Evolutionary conservation across 2,329 filamentous ascomycete species (phyloP).

Genomic region (Pleurostoma richardsiae): DNA sequence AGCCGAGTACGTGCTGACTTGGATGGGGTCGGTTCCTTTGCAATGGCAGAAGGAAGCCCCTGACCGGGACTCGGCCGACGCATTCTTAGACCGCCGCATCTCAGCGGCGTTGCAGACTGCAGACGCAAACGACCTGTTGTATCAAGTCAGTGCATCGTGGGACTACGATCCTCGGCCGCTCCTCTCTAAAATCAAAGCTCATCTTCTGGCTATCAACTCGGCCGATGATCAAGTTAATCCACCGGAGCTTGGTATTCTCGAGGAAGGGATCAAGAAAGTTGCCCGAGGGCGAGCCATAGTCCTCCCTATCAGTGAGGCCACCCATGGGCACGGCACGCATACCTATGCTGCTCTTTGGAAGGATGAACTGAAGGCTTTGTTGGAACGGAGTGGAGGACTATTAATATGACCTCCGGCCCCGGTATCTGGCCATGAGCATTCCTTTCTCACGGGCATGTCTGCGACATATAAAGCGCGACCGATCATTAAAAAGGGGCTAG

Average conservation of each 20-base stretch:
- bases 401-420: too few relatives aligned
- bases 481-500: too few relatives aligned
- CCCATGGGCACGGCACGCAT: constrained; percentile 12
- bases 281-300: constrained; percentile 1
- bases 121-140: constrained; percentile 15
- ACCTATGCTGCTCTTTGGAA: constrained; percentile 11
- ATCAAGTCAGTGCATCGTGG: constrained; percentile 13
- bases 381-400: not conserved
- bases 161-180: constrained; percentile 17
- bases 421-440: too few relatives aligned
- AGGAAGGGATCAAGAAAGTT: constrained; percentile 9
- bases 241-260: constrained; percentile 18
- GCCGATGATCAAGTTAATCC: constrained; percentile 20
- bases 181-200: constrained; percentile 12
- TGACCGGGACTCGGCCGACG: constrained; percentile 12
- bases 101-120: not conserved
- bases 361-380: constrained; percentile 3
- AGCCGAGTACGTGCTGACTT: constrained; percentile 11
- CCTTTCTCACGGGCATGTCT: too few relatives aligned
- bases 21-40: constrained; percentile 14
- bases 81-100: constrained; percentile 11
- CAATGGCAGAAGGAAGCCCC: constrained; percentile 13
- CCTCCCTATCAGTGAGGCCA: constrained; percentile 10
- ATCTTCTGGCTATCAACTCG: constrained; percentile 18
- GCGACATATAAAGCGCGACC: too few relatives aligned